Conservation (phyloP, 2,329 filamentous ascomycete genomes). For the Setomelanomma holmii region DNA sequence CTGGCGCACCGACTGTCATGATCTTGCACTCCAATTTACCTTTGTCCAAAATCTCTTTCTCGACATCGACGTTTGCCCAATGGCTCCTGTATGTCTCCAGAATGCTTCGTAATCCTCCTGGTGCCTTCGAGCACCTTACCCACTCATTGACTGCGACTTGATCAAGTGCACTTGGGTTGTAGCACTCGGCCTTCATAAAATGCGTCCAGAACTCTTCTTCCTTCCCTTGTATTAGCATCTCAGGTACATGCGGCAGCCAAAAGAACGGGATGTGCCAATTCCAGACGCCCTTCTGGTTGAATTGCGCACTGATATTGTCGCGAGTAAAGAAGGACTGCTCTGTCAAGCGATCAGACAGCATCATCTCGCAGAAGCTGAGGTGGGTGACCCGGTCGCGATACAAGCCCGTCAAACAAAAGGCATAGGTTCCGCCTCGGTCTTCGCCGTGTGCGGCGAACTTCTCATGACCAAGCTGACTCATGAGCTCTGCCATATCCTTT, state of each 20-base stretch:
- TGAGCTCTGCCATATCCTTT: constrained; percentile 44
- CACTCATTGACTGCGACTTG: constrained; percentile 29
- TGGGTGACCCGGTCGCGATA: constrained; percentile 24
- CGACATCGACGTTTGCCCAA: constrained; percentile 29
- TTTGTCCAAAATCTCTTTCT: constrained; percentile 23
- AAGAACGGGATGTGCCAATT: constrained; percentile 39
- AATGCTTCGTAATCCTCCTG: constrained; percentile 24
- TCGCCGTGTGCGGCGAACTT: constrained; percentile 76
- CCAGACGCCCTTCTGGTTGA: constrained; percentile 26
- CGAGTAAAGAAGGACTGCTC: constrained; percentile 28
- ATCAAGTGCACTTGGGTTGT: constrained; percentile 47
- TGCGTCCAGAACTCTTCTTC: constrained; percentile 50
- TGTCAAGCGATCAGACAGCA: constrained; percentile 23
- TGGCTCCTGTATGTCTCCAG: constrained; percentile 29
- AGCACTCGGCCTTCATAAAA: constrained; percentile 52
- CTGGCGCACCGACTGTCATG: constrained; percentile 29
- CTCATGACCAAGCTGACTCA: constrained; percentile 65
- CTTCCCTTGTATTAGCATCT: constrained; percentile 50
- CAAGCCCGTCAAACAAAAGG: constrained; percentile 25
- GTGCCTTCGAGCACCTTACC: constrained; percentile 24
- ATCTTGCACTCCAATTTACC: constrained; percentile 25
- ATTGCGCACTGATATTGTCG: constrained; percentile 28
- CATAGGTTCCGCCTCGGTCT: constrained; percentile 25
- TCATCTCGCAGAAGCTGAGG: constrained; percentile 28
- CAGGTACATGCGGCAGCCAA: constrained; percentile 47